These are phyloP conservation scores for Saccharomycopsis sp. DNA, from an alignment of 805 yeast species.

Conservation along the genomic window DNA sequence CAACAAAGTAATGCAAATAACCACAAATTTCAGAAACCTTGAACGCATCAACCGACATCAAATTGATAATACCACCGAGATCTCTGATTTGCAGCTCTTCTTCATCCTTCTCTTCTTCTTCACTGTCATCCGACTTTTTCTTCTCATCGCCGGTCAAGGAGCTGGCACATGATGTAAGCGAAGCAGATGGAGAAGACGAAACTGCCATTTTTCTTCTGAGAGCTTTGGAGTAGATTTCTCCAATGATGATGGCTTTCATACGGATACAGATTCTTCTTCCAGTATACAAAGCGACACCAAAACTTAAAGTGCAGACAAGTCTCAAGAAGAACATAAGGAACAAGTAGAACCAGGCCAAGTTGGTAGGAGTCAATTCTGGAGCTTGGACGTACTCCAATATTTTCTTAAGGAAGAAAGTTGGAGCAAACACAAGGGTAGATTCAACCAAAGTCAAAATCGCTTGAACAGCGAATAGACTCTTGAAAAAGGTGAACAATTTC, in stretches of 20 bases:
- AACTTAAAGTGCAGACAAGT: slow-evolving; percentile 49
- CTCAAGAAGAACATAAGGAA: slow-evolving; percentile 60
- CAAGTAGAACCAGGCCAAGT: slow-evolving; percentile 86
- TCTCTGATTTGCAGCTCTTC: slow-evolving; percentile 40
- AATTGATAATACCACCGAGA: slow-evolving; percentile 89
- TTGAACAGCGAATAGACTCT: slow-evolving; percentile 54
- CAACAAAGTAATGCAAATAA: slow-evolving; percentile 80
- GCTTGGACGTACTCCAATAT: slow-evolving; percentile 81
- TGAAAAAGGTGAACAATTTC: slow-evolving; percentile 59
- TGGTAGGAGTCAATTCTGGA: slow-evolving; percentile 51
- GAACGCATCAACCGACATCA: slow-evolving; percentile 96
- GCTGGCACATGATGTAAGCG: slow-evolving; percentile 17
- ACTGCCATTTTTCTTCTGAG: slow-evolving; percentile 65
- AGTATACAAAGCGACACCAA: slow-evolving; percentile 77
- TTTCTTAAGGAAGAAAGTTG: slow-evolving; percentile 70
- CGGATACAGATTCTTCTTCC: slow-evolving; percentile 93
- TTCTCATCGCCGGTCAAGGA: slow-evolving; percentile 11
- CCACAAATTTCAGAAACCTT: slow-evolving; percentile 93
- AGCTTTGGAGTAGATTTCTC: slow-evolving; percentile 91
- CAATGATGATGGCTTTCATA: slow-evolving; percentile 82
- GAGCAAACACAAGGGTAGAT: slow-evolving; percentile 63
- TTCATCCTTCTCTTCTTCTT: slow-evolving; percentile 32
- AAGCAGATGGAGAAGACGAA: slow-evolving; percentile 16
- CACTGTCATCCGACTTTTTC: slow-evolving; percentile 25
- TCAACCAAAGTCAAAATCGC: slow-evolving; percentile 66